phyloP scores from a whole-genome alignment of 345 rosid genomes.

The Acer saccharum region DNA sequence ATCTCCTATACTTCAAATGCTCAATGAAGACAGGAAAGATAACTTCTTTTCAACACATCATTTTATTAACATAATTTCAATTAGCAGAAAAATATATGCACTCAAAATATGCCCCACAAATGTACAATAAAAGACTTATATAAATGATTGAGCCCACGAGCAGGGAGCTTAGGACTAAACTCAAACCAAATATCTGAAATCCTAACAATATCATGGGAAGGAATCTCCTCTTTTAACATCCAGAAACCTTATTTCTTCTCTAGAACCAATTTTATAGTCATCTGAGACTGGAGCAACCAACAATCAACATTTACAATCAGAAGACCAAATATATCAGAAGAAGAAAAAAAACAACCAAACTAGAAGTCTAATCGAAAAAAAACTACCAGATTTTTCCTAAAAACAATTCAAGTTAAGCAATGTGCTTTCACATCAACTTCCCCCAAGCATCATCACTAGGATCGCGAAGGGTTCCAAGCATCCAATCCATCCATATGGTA shows the following conservation, averaged over 20 bases:
- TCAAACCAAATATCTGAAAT: background rate
- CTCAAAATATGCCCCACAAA: constrained; percentile 5
- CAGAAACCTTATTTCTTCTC: background rate
- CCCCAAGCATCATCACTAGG: constrained; percentile 55
- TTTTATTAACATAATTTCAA: too few relatives aligned
- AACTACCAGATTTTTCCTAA: background rate
- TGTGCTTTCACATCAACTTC: constrained; percentile 33
- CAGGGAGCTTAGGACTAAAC: background rate
- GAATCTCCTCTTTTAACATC: constrained; percentile 3
- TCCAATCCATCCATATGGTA: constrained; percentile 99
- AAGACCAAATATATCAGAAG: background rate
- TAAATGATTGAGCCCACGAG: background rate
- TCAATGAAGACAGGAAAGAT: too few relatives aligned
- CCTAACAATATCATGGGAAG: background rate
- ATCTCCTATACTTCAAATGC: too few relatives aligned
- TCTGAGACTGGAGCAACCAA: background rate
- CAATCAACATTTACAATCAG: constrained; percentile 9
- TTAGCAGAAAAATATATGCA: background rate
- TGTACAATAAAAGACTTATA: background rate
- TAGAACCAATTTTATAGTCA: constrained; percentile 1
- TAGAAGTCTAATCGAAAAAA: background rate
- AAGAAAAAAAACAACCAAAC: background rate
- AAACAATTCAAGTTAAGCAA: constrained; percentile 2
- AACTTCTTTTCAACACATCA: too few relatives aligned
- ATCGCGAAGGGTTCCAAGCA: constrained; percentile 83